phyloP scores from a whole-genome alignment of 768 basidiomycete genomes.

The Podaxis sp. region DNA sequence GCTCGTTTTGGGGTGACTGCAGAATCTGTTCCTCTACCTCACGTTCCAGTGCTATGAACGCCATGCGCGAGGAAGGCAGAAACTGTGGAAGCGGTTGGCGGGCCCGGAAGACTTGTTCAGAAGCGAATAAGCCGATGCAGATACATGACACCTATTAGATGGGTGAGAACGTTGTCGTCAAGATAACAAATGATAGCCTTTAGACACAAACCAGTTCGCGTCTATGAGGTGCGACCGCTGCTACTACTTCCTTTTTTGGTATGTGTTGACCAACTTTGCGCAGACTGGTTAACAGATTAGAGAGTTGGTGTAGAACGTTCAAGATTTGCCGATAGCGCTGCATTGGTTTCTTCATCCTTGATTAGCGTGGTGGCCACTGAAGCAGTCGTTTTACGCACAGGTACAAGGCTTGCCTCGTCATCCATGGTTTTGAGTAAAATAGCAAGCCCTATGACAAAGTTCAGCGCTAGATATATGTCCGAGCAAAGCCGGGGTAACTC shows the following conservation, averaged over 20 bases:
- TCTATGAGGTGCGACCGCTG: constrained; percentile 35
- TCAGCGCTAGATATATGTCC: background rate
- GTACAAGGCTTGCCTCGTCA: constrained; percentile 47
- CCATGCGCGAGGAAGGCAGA: constrained; percentile 44
- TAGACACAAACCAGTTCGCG: constrained; percentile 33
- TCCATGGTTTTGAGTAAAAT: constrained; percentile 41
- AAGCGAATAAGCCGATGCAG: constrained; percentile 47
- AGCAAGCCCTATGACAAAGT: constrained; percentile 24
- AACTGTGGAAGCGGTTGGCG: constrained; percentile 50
- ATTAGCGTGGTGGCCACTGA: background rate
- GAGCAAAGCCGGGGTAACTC: background rate
- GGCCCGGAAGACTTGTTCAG: constrained; percentile 46
- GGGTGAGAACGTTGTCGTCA: background rate
- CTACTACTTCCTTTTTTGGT: constrained; percentile 42
- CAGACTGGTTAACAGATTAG: constrained; percentile 44
- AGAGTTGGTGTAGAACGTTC: constrained; percentile 35
- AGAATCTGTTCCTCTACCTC: constrained; percentile 34
- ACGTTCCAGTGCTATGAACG: constrained; percentile 33
- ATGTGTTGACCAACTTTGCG: constrained; percentile 49
- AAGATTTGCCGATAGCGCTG: constrained; percentile 39
- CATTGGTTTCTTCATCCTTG: constrained; percentile 43
- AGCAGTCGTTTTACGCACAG: constrained; percentile 31
- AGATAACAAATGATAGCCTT: background rate
- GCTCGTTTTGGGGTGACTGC: constrained; percentile 18
- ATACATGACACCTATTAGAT: constrained; percentile 37